Evolutionary conservation across 768 basidiomycete species (phyloP), one percentile per base, ranked within the genome.

Genomic region (Lyophyllum decastes): DNA sequence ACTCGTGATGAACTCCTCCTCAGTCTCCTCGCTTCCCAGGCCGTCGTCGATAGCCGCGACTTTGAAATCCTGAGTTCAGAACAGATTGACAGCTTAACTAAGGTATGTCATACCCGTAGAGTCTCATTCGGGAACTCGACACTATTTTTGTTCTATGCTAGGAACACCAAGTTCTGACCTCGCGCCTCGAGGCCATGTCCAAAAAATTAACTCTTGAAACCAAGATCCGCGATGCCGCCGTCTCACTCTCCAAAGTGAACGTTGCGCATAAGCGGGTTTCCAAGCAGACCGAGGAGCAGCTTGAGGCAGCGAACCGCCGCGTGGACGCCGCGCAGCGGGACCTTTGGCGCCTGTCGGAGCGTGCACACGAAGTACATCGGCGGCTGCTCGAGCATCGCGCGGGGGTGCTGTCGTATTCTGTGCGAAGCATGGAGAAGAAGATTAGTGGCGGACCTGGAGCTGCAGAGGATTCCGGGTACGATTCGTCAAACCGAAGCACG

Each of bases 1-100:
- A 84, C 83, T 16, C 81, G 88, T 45, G 94, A 97, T 65, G 92
- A 95, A 60, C 82, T 98, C 46, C 80, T 98, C 61, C 82, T 97
- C 69, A 91, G 90, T 69, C 81, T 99, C 40, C 76, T 98, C 61
- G 91, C 95, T 41, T 94, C 94, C 54, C 94, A 98, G 72, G 96
- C 96, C 4, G 85, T 92, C 41, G 87, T 98, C n/a, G 94, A 98
- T 66, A 92, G 92, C 65, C 86, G 90, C 27, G 85, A 85, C 45
- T 92, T 84, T 67, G 85, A 88, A 52, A 87, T 97, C 21, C 77
- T 95, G 44, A 83, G 81, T 41, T 78, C 70, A 9, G 77, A 77
- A 62, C 78, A 82, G 57, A 77, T 83, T 21, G 83, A 81, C 53
- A 78, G 78, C 38, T 69, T 81, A 46, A 80, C 79, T 72, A 82